Conservation (phyloP, 805 yeast genomes). For the Schizosaccharomyces cryophilus region DNA sequence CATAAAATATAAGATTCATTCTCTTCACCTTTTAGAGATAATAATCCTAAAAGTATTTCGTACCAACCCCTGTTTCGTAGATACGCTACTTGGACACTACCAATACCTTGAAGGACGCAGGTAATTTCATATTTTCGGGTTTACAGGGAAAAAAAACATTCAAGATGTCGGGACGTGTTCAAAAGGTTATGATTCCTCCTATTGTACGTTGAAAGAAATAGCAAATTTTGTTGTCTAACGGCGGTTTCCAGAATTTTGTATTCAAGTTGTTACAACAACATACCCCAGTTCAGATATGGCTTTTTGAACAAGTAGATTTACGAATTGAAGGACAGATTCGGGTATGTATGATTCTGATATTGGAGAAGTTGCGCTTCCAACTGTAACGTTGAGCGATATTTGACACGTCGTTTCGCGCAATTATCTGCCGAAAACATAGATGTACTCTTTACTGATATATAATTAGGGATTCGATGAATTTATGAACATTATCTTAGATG, state of each 20-base stretch:
- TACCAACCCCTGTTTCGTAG: too few species aligned
- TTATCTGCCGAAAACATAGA: not conserved
- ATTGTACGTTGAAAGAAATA: constrained; percentile 17
- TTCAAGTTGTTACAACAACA: constrained; percentile 72
- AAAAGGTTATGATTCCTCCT: constrained; percentile 54
- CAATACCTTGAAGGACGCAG: too few species aligned
- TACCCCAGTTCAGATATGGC: constrained; percentile 59
- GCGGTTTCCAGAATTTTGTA: constrained; percentile 31
- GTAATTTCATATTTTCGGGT: not conserved
- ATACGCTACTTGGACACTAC: too few species aligned
- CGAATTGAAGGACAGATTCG: constrained; percentile 62
- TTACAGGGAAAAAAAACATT: not conserved
- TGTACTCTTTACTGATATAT: not conserved
- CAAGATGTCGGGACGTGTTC: constrained; percentile 21
- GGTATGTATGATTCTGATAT: constrained; percentile 7
- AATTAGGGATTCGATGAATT: constrained; percentile 80
- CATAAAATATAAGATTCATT: too few species aligned
- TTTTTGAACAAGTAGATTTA: constrained; percentile 57
- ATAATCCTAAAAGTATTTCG: too few species aligned
- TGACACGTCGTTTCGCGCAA: too few species aligned
- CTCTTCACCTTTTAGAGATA: too few species aligned
- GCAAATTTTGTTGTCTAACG: not conserved
- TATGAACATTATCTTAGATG: constrained; percentile 57
- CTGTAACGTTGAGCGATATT: too few species aligned
- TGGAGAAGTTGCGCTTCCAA: too few species aligned